A percentile compares a stretch with the other conserved stretches of the same genome.
These are phyloP conservation scores for Picea glauca DNA, from an alignment of 75 land plant species.

Conservation along the genomic window DNA sequence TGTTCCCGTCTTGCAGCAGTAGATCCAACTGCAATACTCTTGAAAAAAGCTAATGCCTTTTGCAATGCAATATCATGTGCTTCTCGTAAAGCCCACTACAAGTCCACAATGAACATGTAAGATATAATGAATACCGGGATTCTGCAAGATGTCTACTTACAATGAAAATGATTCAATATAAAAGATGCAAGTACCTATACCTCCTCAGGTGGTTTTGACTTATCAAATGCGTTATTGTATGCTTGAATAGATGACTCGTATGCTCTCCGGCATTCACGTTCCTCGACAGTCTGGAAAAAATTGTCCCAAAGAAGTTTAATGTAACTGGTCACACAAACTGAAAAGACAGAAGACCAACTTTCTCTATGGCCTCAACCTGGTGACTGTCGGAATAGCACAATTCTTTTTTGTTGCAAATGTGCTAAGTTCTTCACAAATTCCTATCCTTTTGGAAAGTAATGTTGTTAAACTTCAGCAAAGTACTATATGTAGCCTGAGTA, in stretches of 20 bases:
- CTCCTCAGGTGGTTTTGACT: conserved; percentile 20
- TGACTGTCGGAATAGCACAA: not conserved
- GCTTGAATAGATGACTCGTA: conserved; percentile 23
- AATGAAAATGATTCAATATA: not conserved
- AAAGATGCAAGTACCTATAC: not conserved
- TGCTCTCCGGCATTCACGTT: conserved; percentile 39
- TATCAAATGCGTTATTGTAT: conserved; percentile 22
- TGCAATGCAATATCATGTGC: conserved; percentile 34
- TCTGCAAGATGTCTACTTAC: not conserved
- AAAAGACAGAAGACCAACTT: conserved; percentile 1
- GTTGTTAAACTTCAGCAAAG: not conserved
- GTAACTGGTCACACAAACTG: not conserved
- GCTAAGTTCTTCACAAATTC: too few relatives aligned
- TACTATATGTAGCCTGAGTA: not conserved
- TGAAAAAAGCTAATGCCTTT: conserved; percentile 18
- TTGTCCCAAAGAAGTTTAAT: not conserved
- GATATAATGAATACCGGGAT: not conserved
- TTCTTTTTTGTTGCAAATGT: too few relatives aligned
- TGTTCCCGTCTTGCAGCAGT: conserved; percentile 23
- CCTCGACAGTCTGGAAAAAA: conserved; percentile 33
- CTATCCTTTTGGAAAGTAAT: too few relatives aligned
- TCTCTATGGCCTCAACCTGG: not conserved
- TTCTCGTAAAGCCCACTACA: conserved; percentile 27
- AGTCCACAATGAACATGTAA: not conserved
- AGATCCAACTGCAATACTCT: conserved; percentile 27